Evolutionary conservation across 352 stramenopile genomes (phyloP), one percentile per base, ranked within the genome.

Genomic region (Peronospora destructor): DNA sequence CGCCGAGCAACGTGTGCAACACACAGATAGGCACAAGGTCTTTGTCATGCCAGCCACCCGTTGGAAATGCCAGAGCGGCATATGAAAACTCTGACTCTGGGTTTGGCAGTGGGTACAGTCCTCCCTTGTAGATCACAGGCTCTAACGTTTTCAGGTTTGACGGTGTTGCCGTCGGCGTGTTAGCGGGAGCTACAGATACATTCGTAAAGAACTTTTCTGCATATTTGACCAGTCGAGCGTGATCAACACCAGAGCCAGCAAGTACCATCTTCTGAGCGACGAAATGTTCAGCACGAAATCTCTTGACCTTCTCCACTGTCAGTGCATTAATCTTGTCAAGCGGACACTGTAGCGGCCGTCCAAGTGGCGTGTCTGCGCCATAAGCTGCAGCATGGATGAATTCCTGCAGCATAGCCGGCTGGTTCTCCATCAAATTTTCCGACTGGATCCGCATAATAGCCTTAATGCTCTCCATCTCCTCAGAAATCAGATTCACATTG

Each of bases 1-100:
- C 97, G 14, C 97, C 97, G 12, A 99, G 65, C 8, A 99, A 71
- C 37, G 95, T 98, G 66, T 99, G 94, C 16, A 99, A 71, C 35
- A 99, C 95, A 49, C 94, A 99, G 29, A 95, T 86, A 0, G 95
- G 81, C 13, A 99, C 94, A 23, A 99, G 73, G 54, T 97, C 89
- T 25, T 96, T 72, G 16, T 97, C 85, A 61, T 98, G 95, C 96
- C 96, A 99, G 12, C 96, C 95, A 9, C 87, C 91, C 0, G 96
- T 95, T 39, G 97, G 87, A 61, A 99, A 98, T n/a, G 86, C 95
- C 33, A 99, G 51, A 40, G 91, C 85, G 12, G 98, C 89, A 66
- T 96, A 91, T 38, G 84, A 89, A 51, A 95, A 89, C 49, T 68
- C 59, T 28, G 79, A 73, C n/a, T 93, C 76, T 9, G 71, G 46